Evolutionary conservation across 257 asterid species (phyloP).

Genomic region (Nicotiana tomentosiformis): DNA sequence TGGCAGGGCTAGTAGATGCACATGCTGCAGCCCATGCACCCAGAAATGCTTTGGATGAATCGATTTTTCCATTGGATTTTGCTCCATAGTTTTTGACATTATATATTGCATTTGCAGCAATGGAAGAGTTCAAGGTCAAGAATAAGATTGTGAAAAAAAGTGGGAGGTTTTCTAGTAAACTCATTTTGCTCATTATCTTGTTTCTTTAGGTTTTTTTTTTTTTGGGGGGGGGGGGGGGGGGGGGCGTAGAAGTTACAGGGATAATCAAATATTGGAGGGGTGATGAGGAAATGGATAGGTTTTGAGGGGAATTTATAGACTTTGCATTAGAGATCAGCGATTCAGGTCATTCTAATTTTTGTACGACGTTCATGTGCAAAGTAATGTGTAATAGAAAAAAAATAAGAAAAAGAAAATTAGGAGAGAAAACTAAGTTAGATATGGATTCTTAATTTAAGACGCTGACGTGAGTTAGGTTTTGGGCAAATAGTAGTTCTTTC

Average conservation of each 20-base stretch:
- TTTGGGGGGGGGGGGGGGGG: too few species aligned
- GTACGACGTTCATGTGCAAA: background rate
- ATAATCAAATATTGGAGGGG: background rate
- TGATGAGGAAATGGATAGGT: background rate
- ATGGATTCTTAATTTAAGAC: background rate
- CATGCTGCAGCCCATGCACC: constrained; percentile 31
- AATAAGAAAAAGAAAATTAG: background rate
- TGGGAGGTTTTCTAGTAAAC: background rate
- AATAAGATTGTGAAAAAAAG: background rate
- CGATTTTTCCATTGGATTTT: constrained; percentile 9
- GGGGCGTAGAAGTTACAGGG: background rate
- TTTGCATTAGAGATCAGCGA: too few species aligned
- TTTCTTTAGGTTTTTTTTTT: background rate
- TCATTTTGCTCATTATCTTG: background rate
- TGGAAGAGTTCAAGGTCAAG: background rate
- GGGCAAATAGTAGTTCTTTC: background rate
- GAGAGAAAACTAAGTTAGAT: background rate
- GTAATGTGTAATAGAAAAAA: background rate
- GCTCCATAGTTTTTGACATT: constrained; percentile 23
- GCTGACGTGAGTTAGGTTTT: constrained; percentile 1
- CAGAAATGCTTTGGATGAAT: constrained; percentile 15
- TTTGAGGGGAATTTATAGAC: background rate
- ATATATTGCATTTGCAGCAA: background rate
- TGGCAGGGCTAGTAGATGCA: constrained; percentile 9
- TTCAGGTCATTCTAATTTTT: background rate